A percentile compares a stretch with the other conserved stretches of the same genome.
These are phyloP conservation scores for Citrus unshiu DNA, from an alignment of 345 rosid species.

Conservation along the genomic window DNA sequence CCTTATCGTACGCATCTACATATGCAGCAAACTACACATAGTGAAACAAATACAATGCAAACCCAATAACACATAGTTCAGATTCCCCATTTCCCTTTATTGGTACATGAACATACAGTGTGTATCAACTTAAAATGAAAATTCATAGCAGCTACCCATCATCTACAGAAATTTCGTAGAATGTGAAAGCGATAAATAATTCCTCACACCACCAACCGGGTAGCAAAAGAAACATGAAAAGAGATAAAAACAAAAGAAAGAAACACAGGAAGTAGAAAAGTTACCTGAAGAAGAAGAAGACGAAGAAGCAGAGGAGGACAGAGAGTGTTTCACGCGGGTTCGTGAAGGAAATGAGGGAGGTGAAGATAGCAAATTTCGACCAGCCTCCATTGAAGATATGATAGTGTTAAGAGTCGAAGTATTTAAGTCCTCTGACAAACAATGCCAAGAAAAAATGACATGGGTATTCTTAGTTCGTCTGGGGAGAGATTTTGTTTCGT, in stretches of 20 bases:
- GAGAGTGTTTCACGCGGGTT: constrained; percentile 44
- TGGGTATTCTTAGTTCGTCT: neutral
- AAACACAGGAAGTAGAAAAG: neutral
- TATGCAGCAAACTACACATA: neutral
- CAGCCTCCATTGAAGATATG: constrained; percentile 54
- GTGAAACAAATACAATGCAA: neutral
- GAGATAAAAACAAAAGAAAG: neutral
- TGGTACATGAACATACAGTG: neutral
- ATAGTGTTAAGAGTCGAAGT: neutral
- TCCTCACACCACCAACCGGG: neutral
- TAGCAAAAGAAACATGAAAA: neutral
- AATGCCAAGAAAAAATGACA: neutral
- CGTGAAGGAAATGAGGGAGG: constrained; percentile 55
- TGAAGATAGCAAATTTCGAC: constrained; percentile 57
- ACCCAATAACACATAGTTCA: neutral
- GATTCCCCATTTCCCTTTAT: neutral
- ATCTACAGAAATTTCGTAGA: neutral
- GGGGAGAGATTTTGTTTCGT: neutral
- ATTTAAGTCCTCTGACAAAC: neutral
- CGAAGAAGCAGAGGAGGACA: constrained; percentile 22
- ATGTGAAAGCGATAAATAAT: neutral
- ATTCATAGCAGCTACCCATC: neutral
- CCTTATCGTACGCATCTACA: neutral
- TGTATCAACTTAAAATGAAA: neutral
- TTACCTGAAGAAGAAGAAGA: constrained; percentile 52